Base-by-base conservation (phyloP, 2,329 filamentous ascomycete species). In the Fusarium temperatum region DNA sequence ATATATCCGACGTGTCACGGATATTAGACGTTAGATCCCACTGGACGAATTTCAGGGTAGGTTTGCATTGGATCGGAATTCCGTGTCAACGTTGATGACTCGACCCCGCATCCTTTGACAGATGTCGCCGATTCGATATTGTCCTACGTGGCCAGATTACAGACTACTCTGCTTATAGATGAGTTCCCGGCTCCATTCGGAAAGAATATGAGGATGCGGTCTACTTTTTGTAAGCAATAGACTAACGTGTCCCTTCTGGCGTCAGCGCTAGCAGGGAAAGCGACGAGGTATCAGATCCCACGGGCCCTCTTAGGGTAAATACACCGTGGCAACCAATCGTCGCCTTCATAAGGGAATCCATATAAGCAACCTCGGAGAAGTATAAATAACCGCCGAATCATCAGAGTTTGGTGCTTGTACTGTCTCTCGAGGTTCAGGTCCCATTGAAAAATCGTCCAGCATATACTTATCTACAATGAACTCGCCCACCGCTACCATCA, bases 401-500 rank as follows among this genome's bases (percentile, higher is more conserved):
- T 14, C 35, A 14, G 2, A 28, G 1, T 7, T 12, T 8, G 7
- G 8, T 13, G 13, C 20, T 26, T 22, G 0, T 26, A 9, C 9
- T 8, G 8, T 11, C 26, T 48, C 14, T 2, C 5, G 8, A 3
- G 7, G 3, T 22, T 24, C 9, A 20, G 5, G 18, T 6, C 6
- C 10, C 8, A 13, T 32, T 9, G 3, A 1, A 26, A 36, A 36
- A 8, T 26, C 3, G 9, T 11, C 3, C 7, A 36, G 13, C 7
- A 53, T 8, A 26, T 5, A 15, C n/a, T 8, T 53, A 22, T 57
- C 3, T 10, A 32, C 26, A 54, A 63, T 67, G 66, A 48, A 68
- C n/a, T 32, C 63, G 0, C 35, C 62, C 4, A 69, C 64, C 3
- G 65, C 68, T 11, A 64, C 39, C 2, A 66, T 73, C 14, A 70